phyloP scores from a whole-genome alignment of 768 basidiomycete species.

The Panaeolus cyanescens region DNA sequence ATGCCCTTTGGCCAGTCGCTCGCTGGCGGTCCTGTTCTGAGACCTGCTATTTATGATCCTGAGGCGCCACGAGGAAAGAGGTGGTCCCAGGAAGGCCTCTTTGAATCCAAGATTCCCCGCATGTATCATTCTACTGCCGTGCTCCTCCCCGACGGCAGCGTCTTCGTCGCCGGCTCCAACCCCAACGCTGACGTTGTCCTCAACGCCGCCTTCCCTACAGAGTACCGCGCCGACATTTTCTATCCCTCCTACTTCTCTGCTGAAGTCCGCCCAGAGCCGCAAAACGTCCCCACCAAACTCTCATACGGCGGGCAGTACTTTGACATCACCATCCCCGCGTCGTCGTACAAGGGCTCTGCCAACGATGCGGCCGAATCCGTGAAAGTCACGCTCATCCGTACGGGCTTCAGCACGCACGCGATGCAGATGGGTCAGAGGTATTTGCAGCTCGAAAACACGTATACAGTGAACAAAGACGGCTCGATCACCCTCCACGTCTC shows the following conservation, averaged over 20 bases:
- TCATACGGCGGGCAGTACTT: slow-evolving; percentile 87
- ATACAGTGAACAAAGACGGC: slow-evolving; percentile 75
- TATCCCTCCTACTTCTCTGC: slow-evolving; percentile 89
- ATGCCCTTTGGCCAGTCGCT: slow-evolving; percentile 78
- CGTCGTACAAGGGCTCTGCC: slow-evolving; percentile 65
- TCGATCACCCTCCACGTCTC: slow-evolving; percentile 78
- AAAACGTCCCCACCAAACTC: slow-evolving; percentile 69
- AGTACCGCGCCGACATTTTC: slow-evolving; percentile 84
- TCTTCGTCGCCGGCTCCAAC: slow-evolving; percentile 90
- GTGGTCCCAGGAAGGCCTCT: slow-evolving; percentile 72
- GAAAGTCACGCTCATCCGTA: slow-evolving; percentile 78
- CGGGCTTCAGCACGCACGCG: slow-evolving; percentile 82
- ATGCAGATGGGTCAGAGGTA: slow-evolving; percentile 90
- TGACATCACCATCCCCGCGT: slow-evolving; percentile 67
- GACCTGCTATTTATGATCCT: slow-evolving; percentile 83
- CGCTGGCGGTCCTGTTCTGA: slow-evolving; percentile 75
- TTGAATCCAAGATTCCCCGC: slow-evolving; percentile 66
- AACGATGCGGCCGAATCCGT: slow-evolving; percentile 75
- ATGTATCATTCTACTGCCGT: slow-evolving; percentile 92
- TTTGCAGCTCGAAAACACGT: slow-evolving; percentile 84
- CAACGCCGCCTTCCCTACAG: slow-evolving; percentile 64
- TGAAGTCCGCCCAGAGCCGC: slow-evolving; percentile 63
- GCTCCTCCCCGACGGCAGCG: slow-evolving; percentile 85
- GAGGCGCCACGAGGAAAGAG: slow-evolving; percentile 67
- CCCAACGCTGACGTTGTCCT: slow-evolving; percentile 84